These are phyloP conservation scores for Termitomyces sp. DNA, from an alignment of 768 basidiomycete species.

Conservation along the genomic window DNA sequence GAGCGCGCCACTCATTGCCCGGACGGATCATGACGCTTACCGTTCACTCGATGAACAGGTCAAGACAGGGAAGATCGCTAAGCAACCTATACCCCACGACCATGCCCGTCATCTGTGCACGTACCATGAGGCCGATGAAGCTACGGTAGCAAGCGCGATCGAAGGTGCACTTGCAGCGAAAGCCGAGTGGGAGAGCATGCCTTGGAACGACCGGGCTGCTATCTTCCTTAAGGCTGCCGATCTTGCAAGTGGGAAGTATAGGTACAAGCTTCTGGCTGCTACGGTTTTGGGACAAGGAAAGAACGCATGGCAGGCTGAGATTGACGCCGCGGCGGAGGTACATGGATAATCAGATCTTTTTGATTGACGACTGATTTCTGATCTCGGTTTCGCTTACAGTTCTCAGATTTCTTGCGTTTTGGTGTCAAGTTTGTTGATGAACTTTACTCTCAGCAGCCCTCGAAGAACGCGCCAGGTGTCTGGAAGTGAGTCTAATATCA, in stretches of 20 bases:
- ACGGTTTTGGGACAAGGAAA: slow-evolving; percentile 99
- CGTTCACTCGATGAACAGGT: slow-evolving; percentile 42
- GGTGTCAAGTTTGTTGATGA: slow-evolving; percentile 97
- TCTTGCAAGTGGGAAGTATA: slow-evolving; percentile 91
- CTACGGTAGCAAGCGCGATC: slow-evolving; percentile 75
- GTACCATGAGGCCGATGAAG: slow-evolving; percentile 86
- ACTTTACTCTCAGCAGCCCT: slow-evolving; percentile 86
- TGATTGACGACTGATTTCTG: not conserved
- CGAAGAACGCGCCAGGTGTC: slow-evolving; percentile 77
- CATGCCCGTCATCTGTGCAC: slow-evolving; percentile 78
- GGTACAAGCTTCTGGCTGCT: slow-evolving; percentile 92
- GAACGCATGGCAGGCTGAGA: slow-evolving; percentile 99
- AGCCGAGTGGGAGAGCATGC: slow-evolving; percentile 86
- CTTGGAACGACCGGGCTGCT: slow-evolving; percentile 96
- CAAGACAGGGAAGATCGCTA: slow-evolving; percentile 73
- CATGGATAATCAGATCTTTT: slow-evolving; percentile 15
- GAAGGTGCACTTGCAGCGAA: slow-evolving; percentile 86
- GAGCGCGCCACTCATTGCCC: not conserved
- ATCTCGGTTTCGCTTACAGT: slow-evolving; percentile 33
- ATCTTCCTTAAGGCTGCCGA: slow-evolving; percentile 99
- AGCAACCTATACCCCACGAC: slow-evolving; percentile 84
- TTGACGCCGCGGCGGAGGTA: slow-evolving; percentile 98
- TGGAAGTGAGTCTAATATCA: slow-evolving; percentile 79
- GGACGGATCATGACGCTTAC: not conserved
- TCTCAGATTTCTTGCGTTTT: slow-evolving; percentile 93